Evolutionary conservation across 208 protist species (phyloP), one percentile per base, ranked within the genome.

Genomic region (Lotmaria passim): DNA sequence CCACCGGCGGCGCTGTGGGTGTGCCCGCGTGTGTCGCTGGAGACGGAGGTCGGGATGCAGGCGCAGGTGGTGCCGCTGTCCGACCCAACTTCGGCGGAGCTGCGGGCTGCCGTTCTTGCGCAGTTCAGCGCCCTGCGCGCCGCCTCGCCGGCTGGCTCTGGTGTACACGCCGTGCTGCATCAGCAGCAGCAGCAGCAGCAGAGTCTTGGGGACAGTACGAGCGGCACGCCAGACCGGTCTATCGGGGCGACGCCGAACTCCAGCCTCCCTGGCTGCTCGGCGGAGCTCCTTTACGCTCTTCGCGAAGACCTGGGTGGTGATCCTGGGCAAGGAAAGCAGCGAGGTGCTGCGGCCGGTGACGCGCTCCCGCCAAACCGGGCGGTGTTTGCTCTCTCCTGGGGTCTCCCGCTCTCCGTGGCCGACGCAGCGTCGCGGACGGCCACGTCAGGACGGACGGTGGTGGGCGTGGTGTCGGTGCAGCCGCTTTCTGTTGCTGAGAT

Each of bases 1-100:
- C 67, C 91, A 21, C 92, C 92, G 23, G 65, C 86, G 7, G 92
- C 90, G 14, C 61, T 95, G 23, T 97, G 92, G 92, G 77, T 95
- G 19, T 84, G 79, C 65, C 91, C 82, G 39, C 76, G 85, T 76
- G 68, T 73, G 12, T 72, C 66, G 36, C 17, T 79, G 28, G 46
- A 69, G 58, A 34, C 47, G 21, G 57, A 69, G 43, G 14, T 36
- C 21, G 64, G 48, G 6, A 67, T 71, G 63, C 71, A 77, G 48
- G 53, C 58, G 17, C 71, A 67, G 41, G 71, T 77, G 43, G 26
- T 33, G 55, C 26, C 39, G 11, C 41, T 77, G 2, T 60, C 46
- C 6, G 57, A 55, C 53, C 71, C 71, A 1, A 12, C 55, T 21
- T 52, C 28, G 33, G 28, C 46, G 15, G 28, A 59, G n/a, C 56